phyloP scores from a whole-genome alignment of 2,329 filamentous ascomycete species.

The Podosphaera xanthii region DNA sequence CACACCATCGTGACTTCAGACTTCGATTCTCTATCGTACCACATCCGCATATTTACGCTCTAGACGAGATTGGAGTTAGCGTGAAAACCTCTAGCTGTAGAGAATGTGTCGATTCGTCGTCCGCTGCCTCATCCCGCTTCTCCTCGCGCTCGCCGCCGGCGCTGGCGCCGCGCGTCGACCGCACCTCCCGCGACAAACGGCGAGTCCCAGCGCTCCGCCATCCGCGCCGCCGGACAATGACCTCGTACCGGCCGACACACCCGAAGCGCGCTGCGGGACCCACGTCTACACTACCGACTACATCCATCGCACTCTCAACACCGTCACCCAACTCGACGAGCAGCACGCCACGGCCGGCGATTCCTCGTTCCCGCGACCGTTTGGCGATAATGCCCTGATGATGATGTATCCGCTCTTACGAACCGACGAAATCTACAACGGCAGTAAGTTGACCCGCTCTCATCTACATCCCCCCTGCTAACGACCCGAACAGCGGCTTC shows the following conservation, averaged over 20 bases:
- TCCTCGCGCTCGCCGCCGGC: not conserved
- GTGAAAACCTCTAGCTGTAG: no score
- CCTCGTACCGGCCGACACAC: not conserved
- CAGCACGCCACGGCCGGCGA: not conserved
- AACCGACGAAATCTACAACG: not conserved
- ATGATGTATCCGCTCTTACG: not conserved
- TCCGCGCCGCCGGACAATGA: not conserved
- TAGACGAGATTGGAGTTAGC: no score
- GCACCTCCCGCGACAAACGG: not conserved
- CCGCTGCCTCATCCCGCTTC: not conserved
- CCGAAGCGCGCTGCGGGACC: not conserved
- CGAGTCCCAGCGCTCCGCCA: not conserved
- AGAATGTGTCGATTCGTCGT: no score
- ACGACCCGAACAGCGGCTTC: not conserved
- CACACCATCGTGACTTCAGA: no score
- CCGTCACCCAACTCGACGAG: not conserved
- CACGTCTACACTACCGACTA: not conserved
- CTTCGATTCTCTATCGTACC: no score
- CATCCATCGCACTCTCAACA: not conserved
- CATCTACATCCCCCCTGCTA: not conserved
- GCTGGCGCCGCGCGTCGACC: not conserved
- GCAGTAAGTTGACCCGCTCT: not conserved
- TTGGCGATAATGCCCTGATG: not conserved
- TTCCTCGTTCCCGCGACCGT: not conserved
- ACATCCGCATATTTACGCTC: no score